Evolutionary conservation across 768 basidiomycete species (phyloP), one percentile per base, ranked within the genome.

Genomic region (Mycena amicta): DNA sequence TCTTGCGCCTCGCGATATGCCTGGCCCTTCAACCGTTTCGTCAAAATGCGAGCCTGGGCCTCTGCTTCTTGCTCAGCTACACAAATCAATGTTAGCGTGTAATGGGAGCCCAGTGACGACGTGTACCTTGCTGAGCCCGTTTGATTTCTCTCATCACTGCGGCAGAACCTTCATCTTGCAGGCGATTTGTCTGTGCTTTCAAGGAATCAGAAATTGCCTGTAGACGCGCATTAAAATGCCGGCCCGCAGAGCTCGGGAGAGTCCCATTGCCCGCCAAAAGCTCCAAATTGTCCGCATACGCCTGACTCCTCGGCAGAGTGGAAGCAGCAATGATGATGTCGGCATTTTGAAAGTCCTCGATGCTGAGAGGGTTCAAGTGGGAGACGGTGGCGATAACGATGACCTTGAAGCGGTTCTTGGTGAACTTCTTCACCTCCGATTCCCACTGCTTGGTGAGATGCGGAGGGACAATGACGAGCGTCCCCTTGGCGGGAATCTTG

Each of bases 361-460:
- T 83, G 27, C 86, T 90, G 27, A 84, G 74, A 3, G 77, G 71
- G 68, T 95, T 94, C 57, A 96, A 73, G 59, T 90, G 86, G 3
- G 83, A 68, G 28, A 88, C 86, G 0, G 85, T 88, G 4, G 85
- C 80, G 59, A 96, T 81, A 5, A 85, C 80, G 45, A 89, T 76
- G 18, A 89, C 83, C 30, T 81, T 81, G 75, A 89, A 85, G 6
- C 77, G 79, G 1, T 77, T 77, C 5, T 83, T 80, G 3, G 85
- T 83, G 71, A 98, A 98, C 72, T 96, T 95, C 64, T 77, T 73
- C 50, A 90, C 84, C 71, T 98, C 95, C 5, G 88, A 88, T 18
- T 82, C 83, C 95, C 95, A 98, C 70, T 98, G 95, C 45, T 87
- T 83, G 15, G 87, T 89, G 54, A 98, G 78, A 75, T 98, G 95